Conservation (phyloP, 2,329 filamentous ascomycete species). For the Blastomyces gilchristii region DNA sequence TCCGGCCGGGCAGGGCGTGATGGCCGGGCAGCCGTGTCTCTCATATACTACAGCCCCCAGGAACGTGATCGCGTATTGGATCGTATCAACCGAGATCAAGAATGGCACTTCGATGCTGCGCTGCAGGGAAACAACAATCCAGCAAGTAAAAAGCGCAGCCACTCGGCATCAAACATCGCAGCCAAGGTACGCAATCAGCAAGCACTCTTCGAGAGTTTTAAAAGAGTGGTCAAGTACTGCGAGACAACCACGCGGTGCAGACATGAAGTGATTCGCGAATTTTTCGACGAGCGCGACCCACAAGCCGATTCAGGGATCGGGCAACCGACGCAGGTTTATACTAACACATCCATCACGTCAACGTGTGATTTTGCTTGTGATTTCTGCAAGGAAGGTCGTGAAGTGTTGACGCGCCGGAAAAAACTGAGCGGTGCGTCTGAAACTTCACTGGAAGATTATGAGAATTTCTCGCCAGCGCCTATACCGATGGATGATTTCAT, state of each 20-base stretch:
- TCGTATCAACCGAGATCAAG: conserved; percentile 40
- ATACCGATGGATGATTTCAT: background rate
- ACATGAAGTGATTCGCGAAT: conserved; percentile 62
- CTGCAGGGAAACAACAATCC: conserved; percentile 19
- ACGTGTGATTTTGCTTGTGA: conserved; percentile 67
- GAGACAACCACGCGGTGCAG: conserved; percentile 64
- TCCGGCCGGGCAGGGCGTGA: conserved; percentile 84
- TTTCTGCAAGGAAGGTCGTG: conserved; percentile 58
- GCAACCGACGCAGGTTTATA: conserved; percentile 17
- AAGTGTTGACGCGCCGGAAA: conserved; percentile 49
- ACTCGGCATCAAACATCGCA: conserved; percentile 35
- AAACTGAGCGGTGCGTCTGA: conserved; percentile 22
- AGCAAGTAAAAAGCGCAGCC: conserved; percentile 30
- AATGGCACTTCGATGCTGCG: conserved; percentile 21
- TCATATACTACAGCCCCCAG: conserved; percentile 83
- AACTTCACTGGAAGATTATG: conserved; percentile 12
- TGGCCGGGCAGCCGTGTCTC: conserved; percentile 69
- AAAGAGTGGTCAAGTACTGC: conserved; percentile 66
- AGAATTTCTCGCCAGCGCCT: background rate
- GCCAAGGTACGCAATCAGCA: conserved; percentile 29
- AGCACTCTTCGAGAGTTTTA: conserved; percentile 50
- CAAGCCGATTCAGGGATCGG: conserved; percentile 24
- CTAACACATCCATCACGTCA: conserved; percentile 26
- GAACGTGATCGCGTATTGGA: conserved; percentile 64
- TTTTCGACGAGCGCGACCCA: conserved; percentile 57